Conservation (phyloP, 331 rosid genomes). For the Malus hybrid region DNA sequence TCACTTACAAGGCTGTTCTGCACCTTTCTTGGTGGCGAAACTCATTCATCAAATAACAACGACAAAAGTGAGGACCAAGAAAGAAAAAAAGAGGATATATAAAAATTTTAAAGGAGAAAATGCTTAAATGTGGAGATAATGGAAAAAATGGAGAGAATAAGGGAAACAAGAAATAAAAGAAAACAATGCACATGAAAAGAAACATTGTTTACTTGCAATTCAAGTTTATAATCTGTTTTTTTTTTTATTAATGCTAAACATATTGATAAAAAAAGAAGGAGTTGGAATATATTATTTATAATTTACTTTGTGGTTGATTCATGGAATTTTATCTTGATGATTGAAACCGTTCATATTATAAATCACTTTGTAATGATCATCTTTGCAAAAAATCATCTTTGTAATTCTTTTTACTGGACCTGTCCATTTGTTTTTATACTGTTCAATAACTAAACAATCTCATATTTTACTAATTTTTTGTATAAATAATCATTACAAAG, state of each 20-base stretch:
- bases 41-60: neutral
- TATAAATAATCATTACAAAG: too few species aligned
- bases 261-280: neutral
- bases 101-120: conserved; percentile 6
- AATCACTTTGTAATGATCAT: too few species aligned
- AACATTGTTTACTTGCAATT: conserved; percentile 48
- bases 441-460: too few species aligned
- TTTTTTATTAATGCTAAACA: neutral
- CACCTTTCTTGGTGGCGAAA: neutral
- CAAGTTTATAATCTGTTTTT: conserved; percentile 47
- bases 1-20: conserved; percentile 2
- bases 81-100: neutral
- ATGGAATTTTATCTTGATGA: too few species aligned
- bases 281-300: neutral
- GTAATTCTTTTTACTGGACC: too few species aligned
- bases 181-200: conserved; percentile 17
- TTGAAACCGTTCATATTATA: too few species aligned
- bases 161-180: conserved; percentile 20
- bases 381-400: too few species aligned
- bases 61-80: neutral
- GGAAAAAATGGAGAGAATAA: conserved; percentile 12
- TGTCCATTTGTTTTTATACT: too few species aligned
- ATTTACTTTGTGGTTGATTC: too few species aligned
- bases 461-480: too few species aligned
- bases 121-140: conserved; percentile 25